phyloP scores from a whole-genome alignment of 1,284 basidiomycete species.

The Lentinula novae-zelandiae region DNA sequence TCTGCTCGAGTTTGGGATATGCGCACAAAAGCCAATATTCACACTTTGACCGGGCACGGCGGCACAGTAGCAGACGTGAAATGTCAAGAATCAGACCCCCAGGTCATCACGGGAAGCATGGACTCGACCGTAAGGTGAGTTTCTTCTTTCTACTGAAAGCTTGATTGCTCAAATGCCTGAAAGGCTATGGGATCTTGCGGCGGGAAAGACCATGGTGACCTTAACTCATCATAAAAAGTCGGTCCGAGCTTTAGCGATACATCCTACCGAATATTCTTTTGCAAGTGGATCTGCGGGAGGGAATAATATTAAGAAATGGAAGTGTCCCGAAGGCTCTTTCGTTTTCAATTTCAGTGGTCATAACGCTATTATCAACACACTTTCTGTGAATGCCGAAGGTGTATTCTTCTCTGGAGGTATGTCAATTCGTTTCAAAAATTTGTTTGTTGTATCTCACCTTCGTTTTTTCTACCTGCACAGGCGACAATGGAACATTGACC shows the following conservation, averaged over 20 bases:
- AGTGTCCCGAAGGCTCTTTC: conserved; percentile 93
- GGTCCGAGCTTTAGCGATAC: conserved; percentile 89
- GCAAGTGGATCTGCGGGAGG: conserved; percentile 93
- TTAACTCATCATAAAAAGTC: conserved; percentile 99
- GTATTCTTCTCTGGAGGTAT: conserved; percentile 94
- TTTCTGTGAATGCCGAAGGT: conserved; percentile 92
- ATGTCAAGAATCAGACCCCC: conserved; percentile 95
- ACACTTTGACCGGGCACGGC: conserved; percentile 91
- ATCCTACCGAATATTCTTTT: conserved; percentile 95
- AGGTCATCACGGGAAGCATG: conserved; percentile 98
- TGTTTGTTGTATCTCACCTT: conserved; percentile 7
- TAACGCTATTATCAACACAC: conserved; percentile 96
- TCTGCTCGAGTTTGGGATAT: conserved; percentile 99
- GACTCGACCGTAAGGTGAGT: conserved; percentile 88
- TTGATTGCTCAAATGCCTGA: background rate
- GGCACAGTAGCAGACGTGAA: conserved; percentile 93
- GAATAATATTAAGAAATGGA: conserved; percentile 99
- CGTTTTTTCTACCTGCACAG: conserved; percentile 32
- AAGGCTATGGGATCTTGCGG: conserved; percentile 97
- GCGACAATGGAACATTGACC: conserved; percentile 85
- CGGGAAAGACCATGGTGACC: conserved; percentile 93
- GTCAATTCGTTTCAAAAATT: background rate
- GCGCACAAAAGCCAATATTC: conserved; percentile 95
- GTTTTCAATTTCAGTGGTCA: conserved; percentile 96
- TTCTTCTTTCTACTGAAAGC: background rate